These are phyloP conservation scores for Xylaria sp. DNA, from an alignment of 2,329 filamentous ascomycete genomes.

Conservation along the genomic window DNA sequence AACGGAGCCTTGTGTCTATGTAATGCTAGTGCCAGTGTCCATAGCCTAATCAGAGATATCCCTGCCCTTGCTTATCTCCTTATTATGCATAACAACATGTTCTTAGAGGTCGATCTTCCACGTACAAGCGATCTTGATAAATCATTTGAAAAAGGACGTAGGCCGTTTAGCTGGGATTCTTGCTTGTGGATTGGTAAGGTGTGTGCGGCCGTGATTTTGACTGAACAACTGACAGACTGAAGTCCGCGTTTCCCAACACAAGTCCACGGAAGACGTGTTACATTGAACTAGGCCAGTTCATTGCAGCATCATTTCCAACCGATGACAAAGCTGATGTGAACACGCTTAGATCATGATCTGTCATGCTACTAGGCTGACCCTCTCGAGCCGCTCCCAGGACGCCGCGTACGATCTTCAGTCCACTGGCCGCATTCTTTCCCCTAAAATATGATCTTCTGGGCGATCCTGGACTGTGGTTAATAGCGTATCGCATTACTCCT, in stretches of 20 bases:
- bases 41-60: too few relatives aligned
- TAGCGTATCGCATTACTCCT: background rate
- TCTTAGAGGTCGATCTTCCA: background rate
- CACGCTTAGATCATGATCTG: background rate
- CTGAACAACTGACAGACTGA: background rate
- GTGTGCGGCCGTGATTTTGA: background rate
- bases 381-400: background rate
- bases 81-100: too few relatives aligned
- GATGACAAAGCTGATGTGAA: background rate
- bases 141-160: background rate
- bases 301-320: background rate
- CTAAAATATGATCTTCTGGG: too few relatives aligned
- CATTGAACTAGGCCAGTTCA: background rate
- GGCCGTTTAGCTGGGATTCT: background rate
- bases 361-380: background rate
- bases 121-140: background rate
- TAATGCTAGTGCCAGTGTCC: too few relatives aligned
- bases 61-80: too few relatives aligned
- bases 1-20: too few relatives aligned
- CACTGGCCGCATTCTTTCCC: too few relatives aligned
- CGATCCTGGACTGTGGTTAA: background rate
- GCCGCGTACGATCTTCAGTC: background rate
- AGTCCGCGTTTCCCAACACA: background rate
- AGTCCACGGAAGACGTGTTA: background rate
- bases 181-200: background rate